Base-by-base conservation (phyloP, 257 asterid species). In the Nicotiana tabacum region DNA sequence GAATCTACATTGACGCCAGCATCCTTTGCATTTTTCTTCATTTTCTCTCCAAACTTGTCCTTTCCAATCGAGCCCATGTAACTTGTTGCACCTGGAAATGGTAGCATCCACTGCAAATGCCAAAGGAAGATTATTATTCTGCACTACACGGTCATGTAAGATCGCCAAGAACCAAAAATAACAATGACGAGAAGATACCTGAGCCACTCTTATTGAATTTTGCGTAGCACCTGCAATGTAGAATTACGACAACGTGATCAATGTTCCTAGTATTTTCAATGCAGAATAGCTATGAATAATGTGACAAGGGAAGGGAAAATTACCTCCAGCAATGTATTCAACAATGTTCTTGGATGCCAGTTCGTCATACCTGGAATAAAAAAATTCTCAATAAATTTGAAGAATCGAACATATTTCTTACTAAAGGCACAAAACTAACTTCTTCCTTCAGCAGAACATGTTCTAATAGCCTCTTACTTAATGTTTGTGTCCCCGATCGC, bases 321-420 rank as follows among this genome's bases (percentile, higher is more conserved):
- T 92, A 96, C 99, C 99, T 93, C 99, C 98, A 70, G 99, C 98
- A 88, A 92, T 94, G 88, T 87, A 96, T 48, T 94, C 99, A 85
- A 96, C 98, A n/a, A 55, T 89, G 89, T 76, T 84, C 86, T 93
- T 96, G 32, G 98, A 87, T 64, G 95, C 61, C 95, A 96, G 77
- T 85, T 96, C 99, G 10, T 92, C 97, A 79, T 96, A 96, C 99
- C 99, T 96, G 90, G 87, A 61, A 27, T 3, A 74, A 48, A 74
- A 74, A 12, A 7, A 13, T 15, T 48, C 12, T 74, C 80, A 74
- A 18, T 33, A 32, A 32, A 16, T 67, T 32, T 67, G 53, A 67
- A 33, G 76, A 67, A 33, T 66, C 6, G 9, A 66, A 72, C 37
- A 72, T 2, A 17, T 43, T 72, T 21, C 12, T 43, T 4, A 72